Percentiles rank a stretch among this genome's conserved stretches.
Evolutionary conservation across 2,329 filamentous ascomycete genomes (phyloP).

Genomic region (Colletotrichum melonis): DNA sequence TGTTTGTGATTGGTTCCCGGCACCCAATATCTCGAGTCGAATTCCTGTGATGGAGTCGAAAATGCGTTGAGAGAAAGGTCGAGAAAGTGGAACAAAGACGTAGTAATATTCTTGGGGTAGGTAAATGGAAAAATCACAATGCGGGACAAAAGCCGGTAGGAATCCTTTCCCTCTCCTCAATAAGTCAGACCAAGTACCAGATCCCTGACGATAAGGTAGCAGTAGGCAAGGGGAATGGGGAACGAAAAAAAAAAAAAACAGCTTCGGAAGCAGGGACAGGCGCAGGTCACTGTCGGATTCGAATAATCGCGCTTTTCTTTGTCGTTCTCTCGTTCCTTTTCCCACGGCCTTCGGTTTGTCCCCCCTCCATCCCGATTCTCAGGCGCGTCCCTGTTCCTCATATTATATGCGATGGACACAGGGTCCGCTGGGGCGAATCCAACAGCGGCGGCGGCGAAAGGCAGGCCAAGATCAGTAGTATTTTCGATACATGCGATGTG

Average conservation of each 20-base stretch:
- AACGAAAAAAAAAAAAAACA: not conserved
- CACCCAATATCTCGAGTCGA: not conserved
- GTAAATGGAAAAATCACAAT: not conserved
- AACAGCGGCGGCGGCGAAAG: slow-evolving; percentile 8
- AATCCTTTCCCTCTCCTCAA: not conserved
- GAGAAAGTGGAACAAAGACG: not conserved
- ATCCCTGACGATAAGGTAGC: slow-evolving; percentile 15
- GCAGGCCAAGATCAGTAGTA: slow-evolving; percentile 10
- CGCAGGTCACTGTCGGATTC: not conserved
- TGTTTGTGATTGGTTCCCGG: not conserved
- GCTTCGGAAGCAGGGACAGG: slow-evolving; percentile 11
- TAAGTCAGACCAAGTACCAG: not conserved
- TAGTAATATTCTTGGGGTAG: not conserved
- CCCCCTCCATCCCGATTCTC: not conserved
- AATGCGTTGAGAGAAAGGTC: slow-evolving; percentile 9
- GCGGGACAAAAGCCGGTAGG: slow-evolving; percentile 14
- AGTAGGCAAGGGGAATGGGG: not conserved
- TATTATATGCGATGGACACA: slow-evolving; percentile 16
- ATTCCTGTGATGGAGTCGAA: slow-evolving; percentile 5
- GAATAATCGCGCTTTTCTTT: slow-evolving; percentile 24
- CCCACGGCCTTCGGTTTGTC: not conserved
- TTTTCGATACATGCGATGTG: slow-evolving; percentile 8
- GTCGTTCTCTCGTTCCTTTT: not conserved
- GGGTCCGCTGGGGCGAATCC: slow-evolving; percentile 7
- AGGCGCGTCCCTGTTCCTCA: slow-evolving; percentile 12